Evolutionary conservation across 1,284 basidiomycete species (phyloP), one percentile per base, ranked within the genome.

Genomic region (Apiotrichum brassicae): DNA sequence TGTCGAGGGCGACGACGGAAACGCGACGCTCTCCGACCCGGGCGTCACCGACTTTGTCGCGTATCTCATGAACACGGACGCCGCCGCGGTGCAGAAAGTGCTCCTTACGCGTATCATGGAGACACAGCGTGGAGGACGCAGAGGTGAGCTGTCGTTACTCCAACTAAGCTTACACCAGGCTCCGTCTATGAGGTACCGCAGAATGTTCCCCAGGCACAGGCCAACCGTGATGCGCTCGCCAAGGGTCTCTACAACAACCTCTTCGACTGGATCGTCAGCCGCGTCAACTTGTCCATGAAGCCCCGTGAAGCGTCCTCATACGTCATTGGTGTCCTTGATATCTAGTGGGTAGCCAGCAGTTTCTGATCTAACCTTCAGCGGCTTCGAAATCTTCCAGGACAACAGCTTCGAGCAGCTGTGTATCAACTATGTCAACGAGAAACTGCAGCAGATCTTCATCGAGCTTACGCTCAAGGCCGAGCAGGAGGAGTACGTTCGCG

Each of bases 371-470:
- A 6, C 16, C 24, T n/a, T n/a, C 50, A 71, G 70, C 49, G 71
- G 93, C 8, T 97, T 97, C 66, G 93, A 98, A 71, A 98, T 98
- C 67, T 97, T 97, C 70, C 65, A 91, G 84, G 87, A 97, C 73
- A 99, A 99, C 76, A 95, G 91, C 7, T 97, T 97, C 68, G 94
- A 97, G 50, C 92, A 99, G 75, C 82, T 99, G 19, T 99, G 95
- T 77, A 99, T 98, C 81, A 99, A 99, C 78, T 99, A 98, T 66
- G 95, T 99, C 77, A 99, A 99, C 79, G 95, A 99, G 75, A 97
- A 97, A 75, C 81, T 92, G 9, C 93, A 97, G 63, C 95, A 98
- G 71, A 97, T 98, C 68, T 99, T 99, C 75, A 99, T 99, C 68
- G 93, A 98, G 72, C 79, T 99, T 43, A 98, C 95, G 0, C 79